phyloP scores from a whole-genome alignment of 768 basidiomycete genomes.

The Boletus fagicola region DNA sequence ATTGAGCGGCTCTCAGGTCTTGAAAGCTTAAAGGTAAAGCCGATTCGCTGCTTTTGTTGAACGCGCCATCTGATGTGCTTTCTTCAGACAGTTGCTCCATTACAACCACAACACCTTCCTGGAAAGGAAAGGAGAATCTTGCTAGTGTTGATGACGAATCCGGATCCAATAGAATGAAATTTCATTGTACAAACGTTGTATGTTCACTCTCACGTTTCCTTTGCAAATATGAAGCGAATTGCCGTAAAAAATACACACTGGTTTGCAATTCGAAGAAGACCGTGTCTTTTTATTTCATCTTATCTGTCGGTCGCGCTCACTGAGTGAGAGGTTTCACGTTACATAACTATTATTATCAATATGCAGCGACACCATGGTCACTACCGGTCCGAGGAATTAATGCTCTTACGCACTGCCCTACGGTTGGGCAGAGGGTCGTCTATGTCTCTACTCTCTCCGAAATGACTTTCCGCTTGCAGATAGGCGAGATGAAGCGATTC shows the following conservation, averaged over 20 bases:
- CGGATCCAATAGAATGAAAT: not conserved
- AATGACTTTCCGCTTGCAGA: not conserved
- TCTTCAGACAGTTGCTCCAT: not conserved
- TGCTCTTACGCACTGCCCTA: not conserved
- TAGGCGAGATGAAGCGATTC: not conserved
- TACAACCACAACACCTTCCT: conserved; percentile 5
- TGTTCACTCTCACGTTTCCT: not conserved
- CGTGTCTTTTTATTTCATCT: not conserved
- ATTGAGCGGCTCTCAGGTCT: conserved; percentile 1
- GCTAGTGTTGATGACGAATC: not conserved
- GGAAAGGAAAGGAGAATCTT: not conserved
- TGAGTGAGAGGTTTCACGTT: not conserved
- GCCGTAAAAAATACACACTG: not conserved
- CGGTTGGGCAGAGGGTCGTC: not conserved
- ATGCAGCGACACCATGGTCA: not conserved
- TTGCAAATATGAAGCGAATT: not conserved
- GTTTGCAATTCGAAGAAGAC: not conserved
- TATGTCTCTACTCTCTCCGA: not conserved
- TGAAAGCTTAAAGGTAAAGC: conserved; percentile 4
- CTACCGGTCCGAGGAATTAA: not conserved
- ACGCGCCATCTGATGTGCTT: not conserved
- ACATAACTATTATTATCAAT: not conserved
- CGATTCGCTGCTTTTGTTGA: not conserved
- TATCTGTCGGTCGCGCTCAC: not conserved
- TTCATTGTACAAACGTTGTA: not conserved